phyloP scores from a whole-genome alignment of 164 flowering plant species.

The Annona cherimola region DNA sequence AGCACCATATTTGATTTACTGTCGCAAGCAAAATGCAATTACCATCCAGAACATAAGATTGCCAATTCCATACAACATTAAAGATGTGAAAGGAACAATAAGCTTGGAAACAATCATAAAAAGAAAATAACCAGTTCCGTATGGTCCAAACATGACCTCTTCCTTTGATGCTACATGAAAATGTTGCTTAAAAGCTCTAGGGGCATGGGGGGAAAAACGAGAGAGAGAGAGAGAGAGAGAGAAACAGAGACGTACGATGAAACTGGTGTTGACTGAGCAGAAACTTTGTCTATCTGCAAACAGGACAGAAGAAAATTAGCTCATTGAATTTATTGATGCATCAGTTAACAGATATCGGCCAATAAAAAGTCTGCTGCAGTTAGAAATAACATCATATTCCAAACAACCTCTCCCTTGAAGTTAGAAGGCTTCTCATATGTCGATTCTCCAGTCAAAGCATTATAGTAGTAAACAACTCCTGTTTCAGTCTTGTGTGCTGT shows the following conservation, averaged over 20 bases:
- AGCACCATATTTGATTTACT: no score
- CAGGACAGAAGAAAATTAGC: neutral
- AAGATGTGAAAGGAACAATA: neutral
- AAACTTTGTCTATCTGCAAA: conserved; percentile 64
- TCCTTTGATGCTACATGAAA: neutral
- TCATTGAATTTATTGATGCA: neutral
- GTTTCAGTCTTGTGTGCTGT: conserved; percentile 89
- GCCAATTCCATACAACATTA: neutral
- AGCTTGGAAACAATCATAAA: neutral
- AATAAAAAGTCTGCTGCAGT: neutral
- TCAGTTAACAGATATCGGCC: neutral
- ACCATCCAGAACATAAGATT: no score
- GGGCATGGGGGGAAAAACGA: neutral
- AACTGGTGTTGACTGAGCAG: conserved; percentile 72
- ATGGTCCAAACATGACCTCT: neutral
- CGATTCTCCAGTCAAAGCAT: conserved; percentile 83
- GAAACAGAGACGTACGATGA: conserved; percentile 50
- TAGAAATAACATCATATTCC: neutral
- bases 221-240: neutral
- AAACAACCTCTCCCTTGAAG: conserved; percentile 68
- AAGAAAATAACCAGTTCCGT: neutral
- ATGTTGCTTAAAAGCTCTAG: neutral
- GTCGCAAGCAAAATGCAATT: no score
- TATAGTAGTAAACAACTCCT: conserved; percentile 85
- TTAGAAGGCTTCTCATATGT: conserved; percentile 80